Percentiles rank a stretch among this genome's conserved stretches.
phyloP scores from a whole-genome alignment of 148 eudicot species.

The Chenopodium suecicum region DNA sequence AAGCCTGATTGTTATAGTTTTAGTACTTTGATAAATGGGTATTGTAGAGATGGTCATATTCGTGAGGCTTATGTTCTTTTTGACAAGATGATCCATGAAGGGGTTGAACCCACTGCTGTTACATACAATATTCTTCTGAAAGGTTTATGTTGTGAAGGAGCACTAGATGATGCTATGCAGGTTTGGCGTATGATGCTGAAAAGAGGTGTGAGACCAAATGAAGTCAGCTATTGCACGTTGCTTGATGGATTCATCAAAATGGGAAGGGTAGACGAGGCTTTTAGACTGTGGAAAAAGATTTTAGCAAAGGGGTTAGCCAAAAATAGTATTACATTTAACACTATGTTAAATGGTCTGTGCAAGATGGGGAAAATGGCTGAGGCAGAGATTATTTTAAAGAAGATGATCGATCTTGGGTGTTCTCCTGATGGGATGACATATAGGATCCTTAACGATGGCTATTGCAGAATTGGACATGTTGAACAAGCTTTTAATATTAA shows the following conservation, averaged over 20 bases:
- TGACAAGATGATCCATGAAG: constrained; percentile 55
- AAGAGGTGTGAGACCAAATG: constrained; percentile 56
- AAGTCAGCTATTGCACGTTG: constrained; percentile 66
- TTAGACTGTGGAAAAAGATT: constrained; percentile 60
- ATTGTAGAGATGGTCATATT: constrained; percentile 49
- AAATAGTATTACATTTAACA: constrained; percentile 47
- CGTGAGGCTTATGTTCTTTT: constrained; percentile 53
- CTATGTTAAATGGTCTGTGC: constrained; percentile 75
- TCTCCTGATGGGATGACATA: constrained; percentile 59
- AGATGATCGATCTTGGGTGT: constrained; percentile 65
- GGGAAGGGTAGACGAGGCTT: constrained; percentile 47
- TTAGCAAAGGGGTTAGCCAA: constrained; percentile 47
- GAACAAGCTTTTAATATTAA: constrained; percentile 48
- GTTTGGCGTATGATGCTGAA: constrained; percentile 59
- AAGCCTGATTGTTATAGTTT: constrained; percentile 81
- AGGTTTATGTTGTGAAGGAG: constrained; percentile 57
- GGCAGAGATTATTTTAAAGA: constrained; percentile 54
- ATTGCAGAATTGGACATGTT: constrained; percentile 53
- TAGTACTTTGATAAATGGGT: constrained; percentile 69
- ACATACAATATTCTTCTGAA: constrained; percentile 76
- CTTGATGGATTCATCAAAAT: constrained; percentile 60
- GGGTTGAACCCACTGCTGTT: constrained; percentile 47
- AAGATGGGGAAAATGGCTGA: constrained; percentile 70
- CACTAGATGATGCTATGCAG: constrained; percentile 40
- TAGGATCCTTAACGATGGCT: constrained; percentile 58